Evolutionary conservation across 139 green algal genomes (phyloP).

Genomic region (Micractinium conductrix): DNA sequence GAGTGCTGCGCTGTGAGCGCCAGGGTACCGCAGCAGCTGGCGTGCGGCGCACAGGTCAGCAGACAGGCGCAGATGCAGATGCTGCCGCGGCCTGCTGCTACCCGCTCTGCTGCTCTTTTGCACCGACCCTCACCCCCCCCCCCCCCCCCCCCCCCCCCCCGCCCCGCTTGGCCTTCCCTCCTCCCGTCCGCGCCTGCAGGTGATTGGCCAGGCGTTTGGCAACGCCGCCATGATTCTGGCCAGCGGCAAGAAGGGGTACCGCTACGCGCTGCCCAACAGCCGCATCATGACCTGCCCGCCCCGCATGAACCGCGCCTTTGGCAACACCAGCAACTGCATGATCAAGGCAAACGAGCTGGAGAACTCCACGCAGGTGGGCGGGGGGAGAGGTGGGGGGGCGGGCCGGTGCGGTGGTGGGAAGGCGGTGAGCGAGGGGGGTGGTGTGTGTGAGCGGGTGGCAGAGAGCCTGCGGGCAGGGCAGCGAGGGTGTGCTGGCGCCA

Average conservation of each 20-base stretch:
- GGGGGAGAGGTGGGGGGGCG: no score
- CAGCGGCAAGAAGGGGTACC: constrained; percentile 89
- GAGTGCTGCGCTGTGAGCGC: no score
- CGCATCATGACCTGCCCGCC: constrained; percentile 64
- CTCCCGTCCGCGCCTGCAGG: constrained; percentile 55
- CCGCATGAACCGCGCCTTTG: constrained; percentile 67
- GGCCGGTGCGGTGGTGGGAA: no score
- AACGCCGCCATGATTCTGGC: constrained; percentile 95
- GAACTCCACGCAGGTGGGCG: constrained; percentile 60
- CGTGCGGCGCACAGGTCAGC: no score
- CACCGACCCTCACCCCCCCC: not conserved
- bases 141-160: not conserved
- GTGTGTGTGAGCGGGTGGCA: no score
- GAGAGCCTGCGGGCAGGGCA: no score
- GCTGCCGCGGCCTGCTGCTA: no score
- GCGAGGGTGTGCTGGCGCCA: no score
- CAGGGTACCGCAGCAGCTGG: no score
- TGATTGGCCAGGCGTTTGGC: constrained; percentile 87
- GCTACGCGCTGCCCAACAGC: constrained; percentile 89
- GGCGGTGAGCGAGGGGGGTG: no score
- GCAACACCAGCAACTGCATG: constrained; percentile 75
- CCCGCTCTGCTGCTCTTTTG: no score
- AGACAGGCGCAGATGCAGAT: no score
- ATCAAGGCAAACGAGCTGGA: constrained; percentile 92
- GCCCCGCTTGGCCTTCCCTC: not conserved